Evolutionary conservation across 139 green algal genomes (phyloP).

Genomic region (Coccomyxa sp.): DNA sequence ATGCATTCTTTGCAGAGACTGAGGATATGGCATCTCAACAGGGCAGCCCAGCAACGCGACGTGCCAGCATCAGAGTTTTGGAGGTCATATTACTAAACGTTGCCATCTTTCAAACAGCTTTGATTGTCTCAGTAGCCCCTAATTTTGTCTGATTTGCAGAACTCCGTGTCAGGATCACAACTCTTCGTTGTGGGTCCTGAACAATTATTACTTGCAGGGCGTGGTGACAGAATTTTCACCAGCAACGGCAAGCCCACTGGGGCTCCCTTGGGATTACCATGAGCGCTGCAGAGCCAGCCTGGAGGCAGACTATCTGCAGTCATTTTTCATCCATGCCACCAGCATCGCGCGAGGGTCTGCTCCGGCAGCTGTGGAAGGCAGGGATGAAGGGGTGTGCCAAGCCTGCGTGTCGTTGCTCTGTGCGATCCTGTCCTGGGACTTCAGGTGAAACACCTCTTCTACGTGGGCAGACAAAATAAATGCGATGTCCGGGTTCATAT

Average conservation of each 20-base stretch:
- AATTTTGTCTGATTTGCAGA: too few relatives aligned
- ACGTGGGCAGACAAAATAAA: too few relatives aligned
- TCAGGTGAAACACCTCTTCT: constrained; percentile 27
- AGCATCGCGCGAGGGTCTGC: constrained; percentile 25
- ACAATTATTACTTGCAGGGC: constrained; percentile 31
- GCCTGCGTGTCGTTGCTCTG: constrained; percentile 65
- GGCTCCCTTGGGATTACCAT: constrained; percentile 77
- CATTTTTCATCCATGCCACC: constrained; percentile 58
- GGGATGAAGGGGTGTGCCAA: constrained; percentile 46
- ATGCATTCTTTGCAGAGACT: constrained; percentile 37
- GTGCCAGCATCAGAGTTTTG: constrained; percentile 9
- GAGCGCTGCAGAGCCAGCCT: constrained; percentile 59
- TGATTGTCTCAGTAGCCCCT: too few relatives aligned
- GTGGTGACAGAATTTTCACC: constrained; percentile 77
- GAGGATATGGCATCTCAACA: constrained; percentile 5
- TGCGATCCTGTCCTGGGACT: constrained; percentile 72
- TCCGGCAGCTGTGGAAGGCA: constrained; percentile 15
- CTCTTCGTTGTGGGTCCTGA: too few relatives aligned
- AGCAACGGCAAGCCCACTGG: constrained; percentile 58
- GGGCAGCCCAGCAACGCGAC: constrained; percentile 10
- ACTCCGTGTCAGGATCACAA: too few relatives aligned
- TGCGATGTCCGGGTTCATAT: too few relatives aligned
- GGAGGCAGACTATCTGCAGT: constrained; percentile 60
- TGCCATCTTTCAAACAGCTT: too few relatives aligned
- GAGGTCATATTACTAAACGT: neutral